A percentile compares a stretch with the other conserved stretches of the same genome.
Conservation (phyloP, 1,284 basidiomycete species). For the Naganishia liquefaciens region DNA sequence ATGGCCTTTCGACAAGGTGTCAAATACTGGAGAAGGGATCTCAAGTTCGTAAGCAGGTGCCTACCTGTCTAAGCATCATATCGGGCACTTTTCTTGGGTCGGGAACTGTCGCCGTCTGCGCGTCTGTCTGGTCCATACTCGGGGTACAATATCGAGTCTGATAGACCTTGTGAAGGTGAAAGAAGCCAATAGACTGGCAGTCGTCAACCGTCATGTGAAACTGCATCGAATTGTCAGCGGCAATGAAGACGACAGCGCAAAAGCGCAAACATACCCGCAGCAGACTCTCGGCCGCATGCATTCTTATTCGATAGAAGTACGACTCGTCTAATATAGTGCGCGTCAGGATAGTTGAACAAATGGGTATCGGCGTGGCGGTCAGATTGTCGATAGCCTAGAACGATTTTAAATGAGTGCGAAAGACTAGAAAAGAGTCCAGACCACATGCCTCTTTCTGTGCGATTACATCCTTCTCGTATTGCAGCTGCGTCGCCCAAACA, state of each 20-base stretch:
- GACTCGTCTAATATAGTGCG: slow-evolving; percentile 92
- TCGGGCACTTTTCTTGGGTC: slow-evolving; percentile 18
- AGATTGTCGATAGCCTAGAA: slow-evolving; percentile 79
- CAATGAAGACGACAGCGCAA: neutral
- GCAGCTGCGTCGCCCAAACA: slow-evolving; percentile 95
- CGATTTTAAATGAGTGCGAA: slow-evolving; percentile 20
- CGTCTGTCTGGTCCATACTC: slow-evolving; percentile 62
- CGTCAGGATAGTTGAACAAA: slow-evolving; percentile 86
- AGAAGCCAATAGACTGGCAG: slow-evolving; percentile 73
- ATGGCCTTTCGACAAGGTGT: neutral
- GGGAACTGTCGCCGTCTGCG: slow-evolving; percentile 1
- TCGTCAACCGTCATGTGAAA: slow-evolving; percentile 27
- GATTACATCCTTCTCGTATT: slow-evolving; percentile 95
- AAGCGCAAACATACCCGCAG: slow-evolving; percentile 65
- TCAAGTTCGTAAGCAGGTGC: neutral
- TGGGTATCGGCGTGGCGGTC: slow-evolving; percentile 75
- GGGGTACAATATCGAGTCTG: slow-evolving; percentile 85
- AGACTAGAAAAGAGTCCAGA: neutral
- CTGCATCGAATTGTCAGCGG: neutral
- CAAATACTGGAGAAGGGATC: no score
- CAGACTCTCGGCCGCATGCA: slow-evolving; percentile 86
- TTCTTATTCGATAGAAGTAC: slow-evolving; percentile 95
- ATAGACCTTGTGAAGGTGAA: slow-evolving; percentile 95
- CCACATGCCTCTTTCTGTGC: slow-evolving; percentile 85
- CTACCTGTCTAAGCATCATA: slow-evolving; percentile 24